Evolutionary conservation across 768 basidiomycete species (phyloP).

Genomic region (Mycena maculata): DNA sequence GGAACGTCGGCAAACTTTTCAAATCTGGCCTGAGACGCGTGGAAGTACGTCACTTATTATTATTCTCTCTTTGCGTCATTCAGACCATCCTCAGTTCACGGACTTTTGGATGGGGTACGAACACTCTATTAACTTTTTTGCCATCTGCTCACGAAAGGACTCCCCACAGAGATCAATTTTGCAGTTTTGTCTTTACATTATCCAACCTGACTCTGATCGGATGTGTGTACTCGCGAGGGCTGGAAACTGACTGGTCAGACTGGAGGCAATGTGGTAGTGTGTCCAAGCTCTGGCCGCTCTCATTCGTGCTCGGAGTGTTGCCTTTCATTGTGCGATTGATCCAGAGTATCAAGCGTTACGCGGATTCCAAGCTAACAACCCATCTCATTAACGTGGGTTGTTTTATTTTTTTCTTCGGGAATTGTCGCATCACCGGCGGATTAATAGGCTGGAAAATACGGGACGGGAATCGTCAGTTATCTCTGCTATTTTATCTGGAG

Average conservation of each 20-base stretch:
- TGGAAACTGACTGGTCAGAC: conserved; percentile 56
- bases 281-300: conserved; percentile 69
- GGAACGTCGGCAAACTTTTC: conserved; percentile 69
- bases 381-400: conserved; percentile 91
- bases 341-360: conserved; percentile 90
- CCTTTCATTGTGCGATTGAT: conserved; percentile 83
- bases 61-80: conserved; percentile 6
- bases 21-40: conserved; percentile 77
- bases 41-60: conserved; percentile 64
- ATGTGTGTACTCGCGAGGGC: conserved; percentile 75
- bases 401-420: neutral
- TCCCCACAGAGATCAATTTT: conserved; percentile 85
- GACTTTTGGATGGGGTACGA: conserved; percentile 91
- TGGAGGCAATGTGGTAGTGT: conserved; percentile 56
- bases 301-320: conserved; percentile 68
- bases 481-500: conserved; percentile 85
- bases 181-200: conserved; percentile 81
- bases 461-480: conserved; percentile 70
- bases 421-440: neutral
- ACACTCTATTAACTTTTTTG: neutral
- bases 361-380: conserved; percentile 75
- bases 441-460: conserved; percentile 93
- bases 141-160: neutral
- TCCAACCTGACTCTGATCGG: conserved; percentile 79
- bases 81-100: conserved; percentile 62